These are phyloP conservation scores for Seminavis robusta DNA, from an alignment of 108 stramenopile species.

Conservation along the genomic window DNA sequence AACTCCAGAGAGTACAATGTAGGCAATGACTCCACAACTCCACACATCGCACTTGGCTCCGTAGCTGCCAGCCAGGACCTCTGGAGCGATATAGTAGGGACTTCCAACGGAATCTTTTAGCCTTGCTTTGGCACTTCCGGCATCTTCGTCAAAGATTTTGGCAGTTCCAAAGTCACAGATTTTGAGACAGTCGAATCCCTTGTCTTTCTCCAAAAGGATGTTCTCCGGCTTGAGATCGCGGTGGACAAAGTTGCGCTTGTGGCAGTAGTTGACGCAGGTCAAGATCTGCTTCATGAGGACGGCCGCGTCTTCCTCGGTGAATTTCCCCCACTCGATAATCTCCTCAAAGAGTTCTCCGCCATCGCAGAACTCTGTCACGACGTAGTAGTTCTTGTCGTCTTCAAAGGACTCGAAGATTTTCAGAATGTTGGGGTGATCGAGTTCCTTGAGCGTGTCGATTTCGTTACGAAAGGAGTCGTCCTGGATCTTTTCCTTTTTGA, in stretches of 20 bases:
- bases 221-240: conserved; percentile 61
- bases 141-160: conserved; percentile 25
- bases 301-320: conserved; percentile 57
- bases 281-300: conserved; percentile 50
- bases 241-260: conserved; percentile 64
- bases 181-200: too few relatives aligned
- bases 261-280: conserved; percentile 65
- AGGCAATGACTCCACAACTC: conserved; percentile 87
- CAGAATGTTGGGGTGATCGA: conserved; percentile 74
- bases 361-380: conserved; percentile 78
- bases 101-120: conserved; percentile 65
- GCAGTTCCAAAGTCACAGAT: conserved; percentile 93
- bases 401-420: conserved; percentile 72
- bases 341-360: conserved; percentile 84
- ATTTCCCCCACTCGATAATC: conserved; percentile 59
- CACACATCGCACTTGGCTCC: conserved; percentile 78
- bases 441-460: conserved; percentile 37
- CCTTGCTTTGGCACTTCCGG: conserved; percentile 3
- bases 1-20: conserved; percentile 80
- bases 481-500: too few relatives aligned
- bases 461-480: too few relatives aligned
- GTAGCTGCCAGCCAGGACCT: conserved; percentile 35
- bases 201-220: conserved; percentile 50
- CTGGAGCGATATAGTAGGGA: conserved; percentile 78
- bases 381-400: conserved; percentile 53